A percentile compares a stretch with the other conserved stretches of the same genome.
Conservation (phyloP, 2,329 filamentous ascomycete species). For the Bipolaris cookei region DNA sequence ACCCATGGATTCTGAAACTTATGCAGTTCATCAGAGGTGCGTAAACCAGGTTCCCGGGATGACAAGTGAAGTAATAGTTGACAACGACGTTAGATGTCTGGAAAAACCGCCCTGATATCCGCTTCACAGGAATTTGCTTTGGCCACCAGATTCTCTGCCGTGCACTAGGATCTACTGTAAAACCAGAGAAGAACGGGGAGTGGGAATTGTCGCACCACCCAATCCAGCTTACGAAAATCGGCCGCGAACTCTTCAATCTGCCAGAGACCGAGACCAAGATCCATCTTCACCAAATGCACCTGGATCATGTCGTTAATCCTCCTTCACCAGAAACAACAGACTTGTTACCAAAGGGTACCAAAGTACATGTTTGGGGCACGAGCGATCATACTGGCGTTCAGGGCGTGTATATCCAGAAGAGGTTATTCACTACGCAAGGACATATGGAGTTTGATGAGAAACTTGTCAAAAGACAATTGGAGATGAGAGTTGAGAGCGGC, state of each 20-base stretch:
- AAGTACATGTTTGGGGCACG: conserved; percentile 58
- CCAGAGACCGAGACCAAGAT: conserved; percentile 41
- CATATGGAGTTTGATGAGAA: conserved; percentile 57
- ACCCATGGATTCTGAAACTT: conserved; percentile 54
- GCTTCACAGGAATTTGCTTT: conserved; percentile 58
- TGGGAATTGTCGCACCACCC: conserved; percentile 57
- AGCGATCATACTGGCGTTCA: conserved; percentile 55
- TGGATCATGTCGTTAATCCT: conserved; percentile 52
- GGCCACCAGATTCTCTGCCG: conserved; percentile 57
- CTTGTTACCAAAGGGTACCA: conserved; percentile 41
- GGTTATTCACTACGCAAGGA: conserved; percentile 57
- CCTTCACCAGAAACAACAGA: conserved; percentile 36
- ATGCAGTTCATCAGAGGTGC: conserved; percentile 55
- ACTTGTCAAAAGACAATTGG: conserved; percentile 55
- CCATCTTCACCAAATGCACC: conserved; percentile 57
- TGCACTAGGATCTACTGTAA: conserved; percentile 51
- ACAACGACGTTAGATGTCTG: conserved; percentile 54
- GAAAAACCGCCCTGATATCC: conserved; percentile 58
- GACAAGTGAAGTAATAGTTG: background rate
- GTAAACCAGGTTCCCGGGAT: background rate
- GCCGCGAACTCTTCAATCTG: conserved; percentile 51
- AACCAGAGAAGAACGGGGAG: conserved; percentile 48
- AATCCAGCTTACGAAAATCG: conserved; percentile 50
- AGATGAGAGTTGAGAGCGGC: conserved; percentile 53
- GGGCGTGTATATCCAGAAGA: conserved; percentile 54